Evolutionary conservation across 2,329 filamentous ascomycete genomes (phyloP).

Genomic region (Alternaria panax): DNA sequence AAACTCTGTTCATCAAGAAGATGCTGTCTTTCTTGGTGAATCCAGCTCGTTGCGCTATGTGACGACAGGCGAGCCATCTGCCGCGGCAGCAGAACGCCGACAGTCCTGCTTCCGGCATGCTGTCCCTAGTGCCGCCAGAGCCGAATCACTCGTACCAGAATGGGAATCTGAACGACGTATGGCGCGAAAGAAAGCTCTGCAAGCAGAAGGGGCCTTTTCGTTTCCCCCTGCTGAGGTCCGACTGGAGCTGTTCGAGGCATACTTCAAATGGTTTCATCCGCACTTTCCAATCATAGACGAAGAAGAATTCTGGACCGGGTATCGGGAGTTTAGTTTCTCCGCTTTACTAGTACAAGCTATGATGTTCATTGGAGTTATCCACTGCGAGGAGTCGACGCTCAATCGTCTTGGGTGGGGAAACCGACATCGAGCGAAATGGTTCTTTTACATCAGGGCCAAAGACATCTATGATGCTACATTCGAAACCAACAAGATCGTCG

Average conservation of each 20-base stretch:
- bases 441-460: slow-evolving; percentile 60
- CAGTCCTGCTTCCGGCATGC: slow-evolving; percentile 37
- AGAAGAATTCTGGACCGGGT: slow-evolving; percentile 51
- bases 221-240: slow-evolving; percentile 56
- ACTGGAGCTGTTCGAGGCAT: slow-evolving; percentile 57
- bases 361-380: slow-evolving; percentile 63
- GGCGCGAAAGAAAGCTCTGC: slow-evolving; percentile 48
- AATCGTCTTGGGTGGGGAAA: slow-evolving; percentile 56
- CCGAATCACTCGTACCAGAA: slow-evolving; percentile 48
- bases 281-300: slow-evolving; percentile 64
- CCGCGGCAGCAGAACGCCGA: slow-evolving; percentile 47
- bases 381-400: slow-evolving; percentile 59
- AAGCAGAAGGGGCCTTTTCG: slow-evolving; percentile 53
- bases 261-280: slow-evolving; percentile 65
- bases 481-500: slow-evolving; percentile 59
- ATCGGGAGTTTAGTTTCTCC: slow-evolving; percentile 55
- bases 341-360: slow-evolving; percentile 61
- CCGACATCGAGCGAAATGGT: slow-evolving; percentile 59
- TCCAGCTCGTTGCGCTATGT: slow-evolving; percentile 58
- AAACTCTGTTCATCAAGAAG: slow-evolving; percentile 33
- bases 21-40: slow-evolving; percentile 54
- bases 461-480: slow-evolving; percentile 62
- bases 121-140: slow-evolving; percentile 43
- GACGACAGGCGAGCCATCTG: slow-evolving; percentile 15
- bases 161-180: slow-evolving; percentile 47